Percentiles rank a stretch among this genome's conserved stretches.
These are phyloP conservation scores for Pseudonitzschia delicatissima DNA, from an alignment of 108 stramenopile genomes.

Conservation along the genomic window DNA sequence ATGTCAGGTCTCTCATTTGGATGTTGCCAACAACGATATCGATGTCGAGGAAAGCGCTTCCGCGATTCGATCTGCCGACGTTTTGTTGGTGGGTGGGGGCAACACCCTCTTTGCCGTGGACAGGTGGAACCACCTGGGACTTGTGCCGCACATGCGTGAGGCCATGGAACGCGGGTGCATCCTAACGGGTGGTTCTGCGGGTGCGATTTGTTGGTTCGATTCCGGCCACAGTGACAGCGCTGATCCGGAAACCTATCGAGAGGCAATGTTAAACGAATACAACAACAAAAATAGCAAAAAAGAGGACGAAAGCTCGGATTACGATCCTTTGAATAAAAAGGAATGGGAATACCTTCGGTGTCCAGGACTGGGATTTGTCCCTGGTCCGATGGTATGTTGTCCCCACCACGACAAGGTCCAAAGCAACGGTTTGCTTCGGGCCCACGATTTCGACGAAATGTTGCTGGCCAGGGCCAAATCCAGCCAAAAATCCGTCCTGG, in stretches of 20 bases:
- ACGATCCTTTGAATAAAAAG: constrained; percentile 10
- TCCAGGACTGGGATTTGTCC: constrained; percentile 56
- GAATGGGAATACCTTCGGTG: constrained; percentile 66
- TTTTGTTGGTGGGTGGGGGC: constrained; percentile 74
- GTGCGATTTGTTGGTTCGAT: constrained; percentile 90
- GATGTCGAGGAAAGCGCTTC: constrained; percentile 25
- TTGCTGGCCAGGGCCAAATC: constrained; percentile 16
- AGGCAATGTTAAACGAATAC: constrained; percentile 25
- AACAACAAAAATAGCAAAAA: not conserved
- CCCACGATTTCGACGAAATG: constrained; percentile 69
- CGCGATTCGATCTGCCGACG: constrained; percentile 46
- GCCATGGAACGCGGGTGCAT: constrained; percentile 30
- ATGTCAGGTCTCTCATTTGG: not conserved
- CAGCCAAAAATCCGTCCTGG: constrained; percentile 12
- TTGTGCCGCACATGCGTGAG: constrained; percentile 45
- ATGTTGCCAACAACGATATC: not conserved
- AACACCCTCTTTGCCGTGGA: constrained; percentile 85
- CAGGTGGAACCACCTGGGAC: constrained; percentile 63
- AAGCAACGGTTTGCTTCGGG: constrained; percentile 67
- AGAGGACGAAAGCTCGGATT: not conserved
- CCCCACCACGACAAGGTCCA: constrained; percentile 79
- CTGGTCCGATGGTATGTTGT: constrained; percentile 44
- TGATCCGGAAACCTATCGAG: constrained; percentile 38
- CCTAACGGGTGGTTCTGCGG: constrained; percentile 69
- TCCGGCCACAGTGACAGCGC: constrained; percentile 67